Base-by-base conservation (phyloP, 768 basidiomycete genomes). In the Arthromyces matolae region DNA sequence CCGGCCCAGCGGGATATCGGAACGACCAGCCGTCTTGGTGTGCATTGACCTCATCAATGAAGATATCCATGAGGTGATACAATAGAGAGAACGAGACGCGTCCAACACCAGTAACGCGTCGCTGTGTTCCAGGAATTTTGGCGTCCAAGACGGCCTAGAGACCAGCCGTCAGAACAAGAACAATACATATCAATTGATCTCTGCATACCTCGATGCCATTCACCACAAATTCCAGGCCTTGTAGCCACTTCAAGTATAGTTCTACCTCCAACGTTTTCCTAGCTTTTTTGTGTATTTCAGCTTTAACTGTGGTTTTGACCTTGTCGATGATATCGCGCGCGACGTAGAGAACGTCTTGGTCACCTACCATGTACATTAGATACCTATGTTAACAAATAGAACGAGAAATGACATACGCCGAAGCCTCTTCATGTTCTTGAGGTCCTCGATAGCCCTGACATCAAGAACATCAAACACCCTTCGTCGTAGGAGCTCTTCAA, bases 11-110 rank as follows among this genome's bases (percentile, higher is more conserved):
- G 2, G 65, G 50, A 32, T 56, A 51, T 8, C 63, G 65, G 22
- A 60, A 61, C 2, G 66, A 71, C 59, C 71, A 70, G 24, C 69
- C 63, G 40, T 76, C 73, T 56, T 75, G 75, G 40, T 72, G 70
- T 8, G 66, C 58, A 42, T 75, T 70, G 44, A 76, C 70, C 53
- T 72, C 70, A 38, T 69, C 66, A 10, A 75, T 69, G 47, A 71
- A 73, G 39, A 66, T 65, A 39, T 76, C 75, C 28, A 75, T 65
- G 19, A 74, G 62, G 48, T 70, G 61, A 53, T 69, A 75, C 2
- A 75, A 59, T 33, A 73, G 63, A 13, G 65, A 63, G 53, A 71
- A 75, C 23, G 69, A 64, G n/a, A 66, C 51, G 27, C 69, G 63
- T 5, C 75, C 75, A 14, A 72, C 55, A 0, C 71, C 70, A 22